A percentile compares a stretch with the other conserved stretches of the same genome.
Evolutionary conservation across 495 filamentous ascomycete species (phyloP).

Genomic region (Penicillium nucicola): DNA sequence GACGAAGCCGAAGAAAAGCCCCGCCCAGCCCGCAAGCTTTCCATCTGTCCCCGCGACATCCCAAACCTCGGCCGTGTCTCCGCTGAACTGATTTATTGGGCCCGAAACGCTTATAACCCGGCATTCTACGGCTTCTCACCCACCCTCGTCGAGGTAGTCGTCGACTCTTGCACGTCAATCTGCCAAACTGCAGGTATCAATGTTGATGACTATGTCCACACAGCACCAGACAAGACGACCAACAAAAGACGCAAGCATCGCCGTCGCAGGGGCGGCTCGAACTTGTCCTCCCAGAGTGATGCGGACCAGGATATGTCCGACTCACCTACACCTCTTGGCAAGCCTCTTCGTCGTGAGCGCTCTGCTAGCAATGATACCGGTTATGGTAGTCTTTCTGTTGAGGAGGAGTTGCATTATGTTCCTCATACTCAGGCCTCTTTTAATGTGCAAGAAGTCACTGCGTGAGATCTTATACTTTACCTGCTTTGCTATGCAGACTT

Average conservation of each 20-base stretch:
- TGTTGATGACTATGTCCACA: slow-evolving; percentile 31
- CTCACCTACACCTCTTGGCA: neutral
- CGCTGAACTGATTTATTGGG: slow-evolving; percentile 46
- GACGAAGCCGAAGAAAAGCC: slow-evolving; percentile 35
- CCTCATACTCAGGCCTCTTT: slow-evolving; percentile 4
- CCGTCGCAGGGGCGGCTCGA: slow-evolving; percentile 16
- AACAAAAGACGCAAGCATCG: slow-evolving; percentile 9
- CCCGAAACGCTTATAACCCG: slow-evolving; percentile 46
- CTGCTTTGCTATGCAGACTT: neutral
- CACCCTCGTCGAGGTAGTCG: slow-evolving; percentile 35
- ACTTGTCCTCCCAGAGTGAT: slow-evolving; percentile 17
- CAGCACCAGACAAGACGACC: neutral
- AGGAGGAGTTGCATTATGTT: slow-evolving; percentile 16
- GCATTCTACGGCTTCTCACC: slow-evolving; percentile 45
- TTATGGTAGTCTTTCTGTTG: slow-evolving; percentile 29
- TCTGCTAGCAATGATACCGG: slow-evolving; percentile 32
- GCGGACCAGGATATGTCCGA: slow-evolving; percentile 18
- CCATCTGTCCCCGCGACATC: slow-evolving; percentile 23
- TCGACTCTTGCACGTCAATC: slow-evolving; percentile 37
- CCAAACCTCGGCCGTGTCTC: slow-evolving; percentile 42
- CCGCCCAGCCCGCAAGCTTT: slow-evolving; percentile 6
- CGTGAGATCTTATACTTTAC: neutral
- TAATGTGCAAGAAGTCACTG: slow-evolving; percentile 4
- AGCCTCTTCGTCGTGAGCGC: slow-evolving; percentile 19
- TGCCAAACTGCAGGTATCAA: slow-evolving; percentile 40